Percentiles rank a stretch among this genome's conserved stretches.
Conservation (phyloP, 768 basidiomycete genomes). For the Omphalotus guepiniiformis region DNA sequence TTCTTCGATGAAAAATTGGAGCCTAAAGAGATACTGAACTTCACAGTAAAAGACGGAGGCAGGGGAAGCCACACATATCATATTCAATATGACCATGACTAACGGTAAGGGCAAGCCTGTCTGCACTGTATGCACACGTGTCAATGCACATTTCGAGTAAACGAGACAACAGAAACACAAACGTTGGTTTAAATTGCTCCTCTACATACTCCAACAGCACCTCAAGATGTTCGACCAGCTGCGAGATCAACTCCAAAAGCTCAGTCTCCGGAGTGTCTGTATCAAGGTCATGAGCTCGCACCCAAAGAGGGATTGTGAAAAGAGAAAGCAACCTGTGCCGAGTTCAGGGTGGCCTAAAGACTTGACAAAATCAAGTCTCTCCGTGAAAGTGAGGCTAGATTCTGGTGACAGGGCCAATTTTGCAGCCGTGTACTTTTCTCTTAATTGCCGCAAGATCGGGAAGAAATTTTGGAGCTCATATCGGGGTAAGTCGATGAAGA, state of each 20-base stretch:
- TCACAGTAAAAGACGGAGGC: neutral
- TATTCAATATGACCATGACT: slow-evolving; percentile 15
- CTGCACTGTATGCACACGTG: slow-evolving; percentile 12
- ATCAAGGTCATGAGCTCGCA: too few relatives aligned
- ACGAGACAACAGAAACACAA: neutral
- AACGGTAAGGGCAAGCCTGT: slow-evolving; percentile 10
- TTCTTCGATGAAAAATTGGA: slow-evolving; percentile 4
- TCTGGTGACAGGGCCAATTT: too few relatives aligned
- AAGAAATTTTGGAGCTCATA: too few relatives aligned
- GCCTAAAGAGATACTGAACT: neutral
- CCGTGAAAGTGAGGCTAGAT: too few relatives aligned
- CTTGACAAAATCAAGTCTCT: too few relatives aligned
- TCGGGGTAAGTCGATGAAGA: too few relatives aligned
- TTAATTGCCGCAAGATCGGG: too few relatives aligned
- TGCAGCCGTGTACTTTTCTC: too few relatives aligned
- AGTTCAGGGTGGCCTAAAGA: too few relatives aligned
- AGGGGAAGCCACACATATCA: slow-evolving; percentile 7
- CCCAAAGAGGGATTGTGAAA: too few relatives aligned
- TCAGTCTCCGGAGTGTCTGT: neutral
- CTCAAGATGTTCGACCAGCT: slow-evolving; percentile 11
- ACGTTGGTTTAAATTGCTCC: slow-evolving; percentile 15
- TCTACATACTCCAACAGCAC: slow-evolving; percentile 11
- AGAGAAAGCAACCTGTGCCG: too few relatives aligned
- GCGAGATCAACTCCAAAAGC: slow-evolving; percentile 1
- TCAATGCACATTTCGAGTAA: neutral